phyloP scores from a whole-genome alignment of 1,284 basidiomycete genomes.

The Thecaphora thlaspeos region DNA sequence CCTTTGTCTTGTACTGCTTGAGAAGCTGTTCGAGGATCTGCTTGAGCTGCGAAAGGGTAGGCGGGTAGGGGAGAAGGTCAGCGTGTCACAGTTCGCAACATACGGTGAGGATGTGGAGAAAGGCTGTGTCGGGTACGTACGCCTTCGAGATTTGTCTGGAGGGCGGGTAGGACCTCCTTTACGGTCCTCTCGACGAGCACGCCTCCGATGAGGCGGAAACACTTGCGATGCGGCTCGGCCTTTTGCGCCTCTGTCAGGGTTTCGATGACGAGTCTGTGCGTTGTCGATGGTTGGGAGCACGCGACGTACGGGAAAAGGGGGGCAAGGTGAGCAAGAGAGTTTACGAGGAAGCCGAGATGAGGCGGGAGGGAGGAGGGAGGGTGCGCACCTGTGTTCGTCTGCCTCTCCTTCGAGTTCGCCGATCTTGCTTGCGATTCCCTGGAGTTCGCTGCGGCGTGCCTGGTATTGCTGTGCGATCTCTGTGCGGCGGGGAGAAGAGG shows the following conservation, averaged over 20 bases:
- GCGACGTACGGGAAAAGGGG: neutral
- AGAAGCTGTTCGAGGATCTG: slow-evolving; percentile 49
- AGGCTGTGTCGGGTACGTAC: slow-evolving; percentile 27
- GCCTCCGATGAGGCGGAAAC: slow-evolving; percentile 94
- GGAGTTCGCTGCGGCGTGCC: slow-evolving; percentile 43
- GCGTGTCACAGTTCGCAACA: too few species aligned
- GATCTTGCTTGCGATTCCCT: slow-evolving; percentile 54
- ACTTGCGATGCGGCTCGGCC: slow-evolving; percentile 83
- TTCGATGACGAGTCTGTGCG: slow-evolving; percentile 75
- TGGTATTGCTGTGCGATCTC: slow-evolving; percentile 46
- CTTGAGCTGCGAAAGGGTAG: slow-evolving; percentile 32
- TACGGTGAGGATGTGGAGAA: neutral
- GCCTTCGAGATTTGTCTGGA: slow-evolving; percentile 51
- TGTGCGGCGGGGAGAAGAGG: slow-evolving; percentile 7
- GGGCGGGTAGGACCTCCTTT: slow-evolving; percentile 84
- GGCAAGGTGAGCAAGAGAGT: neutral
- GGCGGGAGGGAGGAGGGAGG: neutral
- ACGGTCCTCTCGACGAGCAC: slow-evolving; percentile 94
- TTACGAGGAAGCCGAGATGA: too few species aligned
- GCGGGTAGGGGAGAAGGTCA: too few species aligned
- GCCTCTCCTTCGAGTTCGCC: slow-evolving; percentile 55
- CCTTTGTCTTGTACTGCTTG: slow-evolving; percentile 56
- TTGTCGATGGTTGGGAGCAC: too few species aligned
- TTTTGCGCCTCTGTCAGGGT: slow-evolving; percentile 67
- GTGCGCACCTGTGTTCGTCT: slow-evolving; percentile 54